Base-by-base conservation (phyloP, 2,329 filamentous ascomycete genomes). In the Magnaporthiopsis incrustans region DNA sequence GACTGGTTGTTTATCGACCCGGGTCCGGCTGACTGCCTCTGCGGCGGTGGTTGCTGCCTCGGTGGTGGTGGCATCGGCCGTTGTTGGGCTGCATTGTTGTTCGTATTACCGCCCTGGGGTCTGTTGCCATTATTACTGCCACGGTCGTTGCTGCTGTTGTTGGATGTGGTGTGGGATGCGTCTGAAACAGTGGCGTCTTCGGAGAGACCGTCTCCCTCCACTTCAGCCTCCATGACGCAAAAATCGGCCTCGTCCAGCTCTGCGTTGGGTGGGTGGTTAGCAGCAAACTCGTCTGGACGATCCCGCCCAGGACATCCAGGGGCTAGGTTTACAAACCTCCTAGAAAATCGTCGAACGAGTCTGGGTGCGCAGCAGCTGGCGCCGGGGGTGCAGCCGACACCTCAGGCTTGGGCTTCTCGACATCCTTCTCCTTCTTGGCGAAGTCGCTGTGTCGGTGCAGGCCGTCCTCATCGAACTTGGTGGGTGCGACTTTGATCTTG, bases 361-460 rank as follows among this genome's bases (percentile, higher is more conserved):
- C 79, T 60, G 68, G 44, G 67, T 60, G 64, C 69, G 67, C 71
- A 67, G 53, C 67, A 64, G 65, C 56, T 56, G 65, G 53, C 33
- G 67, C 64, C 50, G 64, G 63, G 18, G 33, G 63, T 18, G 14
- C 30, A 62, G 25, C 38, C 27, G 59, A 4, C 22, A 53, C 56
- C 26, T 62, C 60, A 22, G 27, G 25, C 60, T 56, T 62, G 26
- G 67, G 67, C 6, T n/a, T 56, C 27, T 25, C n/a, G 4, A 10
- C 33, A 15, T 68, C 70, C 3, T 76, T 72, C 65, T 87, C 83
- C 71, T 83, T 86, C 73, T 88, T 89, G 30, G 82, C 83, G 73
- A 84, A 96, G 72, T 93, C 90, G 1, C 85, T 78, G 75, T 97
- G 93, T 56, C 94, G 85, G 76, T 97, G 89, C 53, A 98, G 81